A percentile compares a stretch with the other conserved stretches of the same genome.
phyloP scores from a whole-genome alignment of 352 stramenopile species.

The Globisporangium viniferum region DNA sequence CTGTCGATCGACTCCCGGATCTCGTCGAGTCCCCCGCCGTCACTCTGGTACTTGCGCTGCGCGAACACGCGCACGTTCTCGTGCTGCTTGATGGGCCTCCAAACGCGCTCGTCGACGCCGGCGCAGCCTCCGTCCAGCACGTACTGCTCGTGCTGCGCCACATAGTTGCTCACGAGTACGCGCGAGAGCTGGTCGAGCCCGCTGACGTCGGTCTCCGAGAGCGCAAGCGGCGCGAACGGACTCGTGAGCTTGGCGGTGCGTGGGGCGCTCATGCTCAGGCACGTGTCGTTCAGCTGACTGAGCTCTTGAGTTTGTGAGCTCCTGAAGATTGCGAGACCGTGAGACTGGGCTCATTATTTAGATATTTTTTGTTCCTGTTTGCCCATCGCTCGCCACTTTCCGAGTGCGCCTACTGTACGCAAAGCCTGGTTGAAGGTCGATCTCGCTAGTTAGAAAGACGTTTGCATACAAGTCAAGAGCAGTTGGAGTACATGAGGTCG shows the following conservation, averaged over 20 bases:
- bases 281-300: too few relatives aligned
- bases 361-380: too few relatives aligned
- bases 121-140: not conserved
- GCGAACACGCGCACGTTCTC: not conserved
- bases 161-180: not conserved
- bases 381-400: too few relatives aligned
- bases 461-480: too few relatives aligned
- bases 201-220: not conserved
- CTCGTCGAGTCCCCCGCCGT: not conserved
- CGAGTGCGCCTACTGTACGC: too few relatives aligned
- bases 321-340: too few relatives aligned
- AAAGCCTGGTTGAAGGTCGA: too few relatives aligned
- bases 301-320: too few relatives aligned
- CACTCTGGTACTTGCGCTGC: constrained; percentile 1
- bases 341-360: too few relatives aligned
- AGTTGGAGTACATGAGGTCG: too few relatives aligned
- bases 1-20: not conserved
- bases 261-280: too few relatives aligned
- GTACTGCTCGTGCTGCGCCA: constrained; percentile 4
- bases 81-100: not conserved
- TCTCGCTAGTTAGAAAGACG: too few relatives aligned
- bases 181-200: constrained; percentile 6
- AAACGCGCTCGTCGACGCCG: not conserved
- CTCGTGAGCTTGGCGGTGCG: not conserved
- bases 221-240: constrained; percentile 15